phyloP scores from a whole-genome alignment of 306 rosid species.

The Cyclanthera cordifolia region DNA sequence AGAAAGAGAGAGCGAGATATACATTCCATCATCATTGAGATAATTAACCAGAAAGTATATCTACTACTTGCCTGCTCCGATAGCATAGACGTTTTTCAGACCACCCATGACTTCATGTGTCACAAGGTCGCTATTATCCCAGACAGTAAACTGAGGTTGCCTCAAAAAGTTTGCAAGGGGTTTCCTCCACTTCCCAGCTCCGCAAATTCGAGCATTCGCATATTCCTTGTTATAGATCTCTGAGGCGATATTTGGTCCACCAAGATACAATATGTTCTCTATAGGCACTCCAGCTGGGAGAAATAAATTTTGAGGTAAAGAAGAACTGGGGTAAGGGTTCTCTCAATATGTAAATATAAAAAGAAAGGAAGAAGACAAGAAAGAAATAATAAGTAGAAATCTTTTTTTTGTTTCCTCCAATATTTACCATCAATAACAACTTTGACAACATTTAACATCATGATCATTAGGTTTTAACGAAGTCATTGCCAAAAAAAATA shows the following conservation, averaged over 20 bases:
- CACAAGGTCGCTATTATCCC: constrained; percentile 92
- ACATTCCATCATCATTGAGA: background rate
- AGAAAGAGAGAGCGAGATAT: background rate
- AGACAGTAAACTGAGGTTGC: constrained; percentile 78
- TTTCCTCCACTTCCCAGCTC: constrained; percentile 90
- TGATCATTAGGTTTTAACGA: background rate
- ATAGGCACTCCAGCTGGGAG: constrained; percentile 61
- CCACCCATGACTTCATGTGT: constrained; percentile 99
- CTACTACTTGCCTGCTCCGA: constrained; percentile 66
- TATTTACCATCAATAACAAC: background rate
- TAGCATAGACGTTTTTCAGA: constrained; percentile 86
- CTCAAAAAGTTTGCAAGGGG: constrained; percentile 72
- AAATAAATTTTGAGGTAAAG: constrained; percentile 5
- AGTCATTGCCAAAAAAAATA: background rate
- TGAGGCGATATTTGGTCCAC: constrained; percentile 91
- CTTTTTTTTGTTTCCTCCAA: background rate
- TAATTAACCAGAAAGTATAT: background rate
- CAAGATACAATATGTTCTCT: constrained; percentile 88
- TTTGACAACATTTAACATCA: background rate
- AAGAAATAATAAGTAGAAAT: background rate
- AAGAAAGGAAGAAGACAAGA: constrained; percentile 3
- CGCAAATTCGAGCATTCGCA: constrained; percentile 95
- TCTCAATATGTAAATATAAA: background rate
- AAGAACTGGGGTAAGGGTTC: constrained; percentile 5
- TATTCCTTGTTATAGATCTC: constrained; percentile 88